phyloP scores from a whole-genome alignment of 2,329 filamentous ascomycete species.

The Aspergillus sp. region DNA sequence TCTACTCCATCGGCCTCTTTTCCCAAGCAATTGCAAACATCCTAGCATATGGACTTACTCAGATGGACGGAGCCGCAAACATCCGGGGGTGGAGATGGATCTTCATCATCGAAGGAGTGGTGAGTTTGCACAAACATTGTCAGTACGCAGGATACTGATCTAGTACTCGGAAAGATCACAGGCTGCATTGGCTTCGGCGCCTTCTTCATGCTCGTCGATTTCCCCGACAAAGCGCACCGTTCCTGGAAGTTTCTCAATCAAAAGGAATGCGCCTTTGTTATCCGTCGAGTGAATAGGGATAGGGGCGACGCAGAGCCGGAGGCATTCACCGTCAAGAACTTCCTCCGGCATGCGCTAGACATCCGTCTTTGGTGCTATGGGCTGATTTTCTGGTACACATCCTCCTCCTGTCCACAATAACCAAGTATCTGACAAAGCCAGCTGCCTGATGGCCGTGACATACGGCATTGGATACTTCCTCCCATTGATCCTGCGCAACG shows the following conservation, averaged over 20 bases:
- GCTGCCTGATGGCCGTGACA: constrained; percentile 59
- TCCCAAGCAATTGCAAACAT: constrained; percentile 49
- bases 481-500: constrained; percentile 66
- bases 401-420: constrained; percentile 17
- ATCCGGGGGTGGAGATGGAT: constrained; percentile 53
- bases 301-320: constrained; percentile 51
- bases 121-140: background rate
- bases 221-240: constrained; percentile 30
- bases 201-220: constrained; percentile 34
- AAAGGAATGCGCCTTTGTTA: constrained; percentile 48
- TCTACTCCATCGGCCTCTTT: constrained; percentile 50
- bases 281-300: constrained; percentile 53
- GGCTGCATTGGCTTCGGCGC: constrained; percentile 22
- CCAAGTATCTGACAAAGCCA: background rate
- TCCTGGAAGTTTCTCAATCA: constrained; percentile 33
- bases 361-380: constrained; percentile 57
- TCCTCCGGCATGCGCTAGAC: constrained; percentile 48
- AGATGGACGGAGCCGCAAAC: constrained; percentile 15
- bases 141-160: background rate
- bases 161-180: constrained; percentile 10
- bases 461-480: constrained; percentile 79
- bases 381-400: constrained; percentile 46
- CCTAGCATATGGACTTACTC: constrained; percentile 23
- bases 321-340: constrained; percentile 49
- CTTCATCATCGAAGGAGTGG: constrained; percentile 53